Percentiles rank a stretch among this genome's conserved stretches.
Evolutionary conservation across 495 filamentous ascomycete genomes (phyloP).

Genomic region (Podospora australis): DNA sequence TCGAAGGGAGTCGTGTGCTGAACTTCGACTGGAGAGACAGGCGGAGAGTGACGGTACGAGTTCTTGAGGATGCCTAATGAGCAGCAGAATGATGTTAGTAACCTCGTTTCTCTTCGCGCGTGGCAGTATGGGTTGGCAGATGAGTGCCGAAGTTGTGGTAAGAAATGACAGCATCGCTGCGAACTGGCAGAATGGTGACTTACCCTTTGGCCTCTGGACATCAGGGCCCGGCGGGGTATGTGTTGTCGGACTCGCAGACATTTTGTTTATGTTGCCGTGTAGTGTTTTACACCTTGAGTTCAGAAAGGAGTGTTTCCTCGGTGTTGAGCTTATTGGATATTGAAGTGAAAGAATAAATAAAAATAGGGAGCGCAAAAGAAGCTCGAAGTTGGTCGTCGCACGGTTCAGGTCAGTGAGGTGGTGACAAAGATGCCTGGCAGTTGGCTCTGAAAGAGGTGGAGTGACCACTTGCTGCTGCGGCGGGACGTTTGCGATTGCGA

Average conservation of each 20-base stretch:
- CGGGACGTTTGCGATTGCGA: no score
- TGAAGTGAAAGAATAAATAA: no score
- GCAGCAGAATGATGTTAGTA: no score
- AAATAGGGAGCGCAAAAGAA: no score
- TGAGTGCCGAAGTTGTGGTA: neutral
- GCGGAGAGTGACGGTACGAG: conserved; percentile 56
- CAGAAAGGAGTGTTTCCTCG: no score
- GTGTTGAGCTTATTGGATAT: no score
- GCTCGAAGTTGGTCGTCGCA: no score
- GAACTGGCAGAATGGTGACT: conserved; percentile 22
- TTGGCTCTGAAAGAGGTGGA: no score
- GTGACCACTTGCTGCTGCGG: neutral
- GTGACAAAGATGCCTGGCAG: no score
- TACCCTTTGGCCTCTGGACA: conserved; percentile 72
- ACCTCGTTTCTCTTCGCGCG: no score
- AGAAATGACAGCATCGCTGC: neutral
- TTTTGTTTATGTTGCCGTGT: neutral
- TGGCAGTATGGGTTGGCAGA: neutral
- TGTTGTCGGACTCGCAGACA: conserved; percentile 21
- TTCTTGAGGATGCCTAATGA: conserved; percentile 94
- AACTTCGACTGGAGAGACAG: conserved; percentile 39
- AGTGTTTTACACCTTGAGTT: neutral
- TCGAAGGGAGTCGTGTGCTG: conserved; percentile 26
- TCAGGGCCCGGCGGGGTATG: conserved; percentile 40
- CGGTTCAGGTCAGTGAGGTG: no score